phyloP scores from a whole-genome alignment of 768 basidiomycete species.

The Lactarius sanguifluus region DNA sequence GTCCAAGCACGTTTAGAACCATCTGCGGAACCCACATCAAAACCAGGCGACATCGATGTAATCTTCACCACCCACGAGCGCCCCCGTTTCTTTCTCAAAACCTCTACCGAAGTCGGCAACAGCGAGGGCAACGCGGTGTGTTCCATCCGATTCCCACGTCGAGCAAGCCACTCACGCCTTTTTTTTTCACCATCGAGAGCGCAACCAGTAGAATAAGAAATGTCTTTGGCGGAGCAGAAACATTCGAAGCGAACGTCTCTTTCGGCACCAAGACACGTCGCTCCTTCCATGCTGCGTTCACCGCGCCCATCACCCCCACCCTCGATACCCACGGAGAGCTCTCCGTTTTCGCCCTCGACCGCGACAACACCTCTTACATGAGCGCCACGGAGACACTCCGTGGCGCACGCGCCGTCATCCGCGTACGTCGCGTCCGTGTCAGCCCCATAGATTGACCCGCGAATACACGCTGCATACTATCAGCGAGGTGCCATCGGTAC shows the following conservation, averaged over 20 bases:
- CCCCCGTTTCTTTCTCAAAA: conserved; percentile 73
- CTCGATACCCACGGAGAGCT: conserved; percentile 72
- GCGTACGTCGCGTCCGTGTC: conserved; percentile 54
- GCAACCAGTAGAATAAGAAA: conserved; percentile 82
- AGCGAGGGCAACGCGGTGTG: conserved; percentile 91
- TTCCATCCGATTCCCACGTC: conserved; percentile 26
- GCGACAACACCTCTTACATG: conserved; percentile 79
- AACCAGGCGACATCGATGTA: conserved; percentile 69
- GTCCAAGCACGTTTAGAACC: conserved; percentile 65
- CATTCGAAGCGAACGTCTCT: conserved; percentile 77
- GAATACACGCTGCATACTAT: not conserved
- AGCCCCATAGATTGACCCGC: conserved; percentile 20
- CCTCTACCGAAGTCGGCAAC: conserved; percentile 89
- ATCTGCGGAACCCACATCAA: conserved; percentile 52
- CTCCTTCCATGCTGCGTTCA: conserved; percentile 71
- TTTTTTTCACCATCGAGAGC: conserved; percentile 45
- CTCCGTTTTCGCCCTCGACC: conserved; percentile 68
- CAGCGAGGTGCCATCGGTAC: conserved; percentile 18
- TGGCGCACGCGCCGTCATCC: conserved; percentile 65
- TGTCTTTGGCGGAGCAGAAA: conserved; percentile 89
- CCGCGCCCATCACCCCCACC: conserved; percentile 57
- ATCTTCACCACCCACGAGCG: conserved; percentile 77
- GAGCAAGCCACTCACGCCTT: conserved; percentile 25
- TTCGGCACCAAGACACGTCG: conserved; percentile 85
- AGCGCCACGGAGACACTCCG: conserved; percentile 64